phyloP scores from a whole-genome alignment of 2,329 filamentous ascomycete genomes.

The Tolypocladium ophioglossoides region DNA sequence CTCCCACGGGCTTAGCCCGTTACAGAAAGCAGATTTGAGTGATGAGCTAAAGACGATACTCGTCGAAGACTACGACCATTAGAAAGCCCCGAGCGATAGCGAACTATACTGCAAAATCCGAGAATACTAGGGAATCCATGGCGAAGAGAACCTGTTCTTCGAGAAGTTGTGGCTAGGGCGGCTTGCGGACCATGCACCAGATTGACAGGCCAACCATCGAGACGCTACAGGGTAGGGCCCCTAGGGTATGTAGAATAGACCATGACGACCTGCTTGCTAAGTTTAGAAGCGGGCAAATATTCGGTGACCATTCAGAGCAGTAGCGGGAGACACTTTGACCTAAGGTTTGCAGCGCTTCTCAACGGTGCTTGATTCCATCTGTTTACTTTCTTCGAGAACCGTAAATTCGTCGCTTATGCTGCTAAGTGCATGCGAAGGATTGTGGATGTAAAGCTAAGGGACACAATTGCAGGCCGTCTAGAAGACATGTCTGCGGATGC shows the following conservation, averaged over 20 bases:
- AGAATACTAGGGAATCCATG: too few species aligned
- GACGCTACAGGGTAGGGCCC: too few species aligned
- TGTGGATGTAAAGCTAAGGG: not conserved
- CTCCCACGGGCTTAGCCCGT: too few species aligned
- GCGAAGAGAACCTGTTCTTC: too few species aligned
- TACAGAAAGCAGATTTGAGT: too few species aligned
- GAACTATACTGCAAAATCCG: too few species aligned
- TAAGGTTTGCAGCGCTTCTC: not conserved
- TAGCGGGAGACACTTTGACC: not conserved
- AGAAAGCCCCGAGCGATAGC: too few species aligned
- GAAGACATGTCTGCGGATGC: not conserved
- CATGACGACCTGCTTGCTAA: not conserved
- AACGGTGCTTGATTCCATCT: not conserved
- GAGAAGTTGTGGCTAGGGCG: too few species aligned
- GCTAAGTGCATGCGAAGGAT: not conserved
- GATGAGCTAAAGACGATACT: too few species aligned
- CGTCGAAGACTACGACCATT: too few species aligned
- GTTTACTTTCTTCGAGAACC: not conserved
- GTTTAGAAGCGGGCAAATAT: not conserved
- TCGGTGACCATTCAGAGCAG: not conserved
- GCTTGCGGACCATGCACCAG: not conserved
- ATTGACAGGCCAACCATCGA: too few species aligned
- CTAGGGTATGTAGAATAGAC: too few species aligned
- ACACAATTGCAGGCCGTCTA: not conserved
- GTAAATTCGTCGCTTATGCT: not conserved